Base-by-base conservation (phyloP, 2,329 filamentous ascomycete genomes). In the Sarocladiaceae sp. region DNA sequence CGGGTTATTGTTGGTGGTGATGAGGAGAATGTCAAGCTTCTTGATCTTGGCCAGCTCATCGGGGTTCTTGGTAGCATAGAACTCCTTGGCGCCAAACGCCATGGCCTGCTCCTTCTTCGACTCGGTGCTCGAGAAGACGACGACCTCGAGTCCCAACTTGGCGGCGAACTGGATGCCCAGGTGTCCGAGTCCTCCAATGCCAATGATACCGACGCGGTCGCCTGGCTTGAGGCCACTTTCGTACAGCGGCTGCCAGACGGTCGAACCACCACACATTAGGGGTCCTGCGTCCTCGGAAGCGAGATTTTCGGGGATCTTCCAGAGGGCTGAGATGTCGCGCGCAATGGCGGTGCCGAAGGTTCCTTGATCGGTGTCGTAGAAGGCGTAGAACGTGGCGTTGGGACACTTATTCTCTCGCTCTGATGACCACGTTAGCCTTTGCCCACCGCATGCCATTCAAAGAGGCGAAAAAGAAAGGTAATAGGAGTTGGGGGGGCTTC, bases 121-220 rank as follows among this genome's bases (percentile, higher is more conserved):
- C 13, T 55, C 55, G 1, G 54, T 51, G 42, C 47, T 50, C 1
- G 53, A 54, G 11, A 58, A 54, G 3, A 56, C 58, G 1, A 58
- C 49, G 2, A 52, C 49, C 15, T 56, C 50, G 3, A 47, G 39
- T 18, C 82, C 82, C 76, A 84, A 81, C 64, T 81, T 81, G 15
- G 73, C 65, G 1, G 81, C 80, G 54, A 82, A 83, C 57, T 84
- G 79, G 49, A 85, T 82, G 5, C 80, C 58, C 3, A 59, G 39
- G 23, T 58, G 55, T 1, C 58, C 57, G 1, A 60, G 50, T 0
- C 58, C 58, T 15, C 85, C 75, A 37, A 87, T 68, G 33, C 80
- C 82, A 26, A 85, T 66, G 49, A 70, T 55, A 19, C 63, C 67
- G 23, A 70, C 60, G 1, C 62, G 60, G 44, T 68, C 62, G 15